Evolutionary conservation across 139 green algal genomes (phyloP).

Genomic region (Tetraselmis chui): DNA sequence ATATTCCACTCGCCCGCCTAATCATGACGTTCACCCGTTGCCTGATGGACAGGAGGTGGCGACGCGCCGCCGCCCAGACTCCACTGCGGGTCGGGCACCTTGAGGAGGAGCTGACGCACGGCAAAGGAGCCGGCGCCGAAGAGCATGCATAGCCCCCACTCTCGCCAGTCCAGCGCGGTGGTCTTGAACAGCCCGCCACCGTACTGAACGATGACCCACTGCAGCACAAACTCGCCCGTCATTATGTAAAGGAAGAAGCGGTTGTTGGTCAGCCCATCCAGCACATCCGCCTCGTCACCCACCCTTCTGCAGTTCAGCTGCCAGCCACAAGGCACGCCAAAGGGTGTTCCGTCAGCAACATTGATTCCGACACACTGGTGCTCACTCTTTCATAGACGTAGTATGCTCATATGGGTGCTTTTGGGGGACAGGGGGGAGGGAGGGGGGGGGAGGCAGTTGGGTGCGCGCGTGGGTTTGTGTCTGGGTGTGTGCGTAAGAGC

Average conservation of each 20-base stretch:
- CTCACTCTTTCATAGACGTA: no score
- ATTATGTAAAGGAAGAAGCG: slow-evolving; percentile 62
- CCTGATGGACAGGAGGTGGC: no score
- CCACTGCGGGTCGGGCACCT: slow-evolving; percentile 26
- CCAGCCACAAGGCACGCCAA: background rate
- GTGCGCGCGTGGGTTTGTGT: no score
- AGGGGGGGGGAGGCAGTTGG: no score
- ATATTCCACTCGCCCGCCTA: no score
- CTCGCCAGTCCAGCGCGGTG: slow-evolving; percentile 32
- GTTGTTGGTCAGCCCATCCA: slow-evolving; percentile 50
- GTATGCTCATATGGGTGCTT: no score
- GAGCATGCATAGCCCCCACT: slow-evolving; percentile 66
- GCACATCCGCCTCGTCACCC: slow-evolving; percentile 49
- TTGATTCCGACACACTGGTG: no score
- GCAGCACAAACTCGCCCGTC: slow-evolving; percentile 33
- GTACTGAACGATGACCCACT: slow-evolving; percentile 62
- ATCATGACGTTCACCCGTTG: no score
- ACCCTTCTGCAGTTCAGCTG: slow-evolving; percentile 78
- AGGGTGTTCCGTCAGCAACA: no score
- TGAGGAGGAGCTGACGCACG: slow-evolving; percentile 37
- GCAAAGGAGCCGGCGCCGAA: slow-evolving; percentile 49
- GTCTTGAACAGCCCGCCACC: slow-evolving; percentile 70
- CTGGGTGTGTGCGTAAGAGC: no score
- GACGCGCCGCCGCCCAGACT: no score
- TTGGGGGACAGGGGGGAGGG: no score